phyloP scores from a whole-genome alignment of 2,329 filamentous ascomycete genomes.

The Penicillium sp. region DNA sequence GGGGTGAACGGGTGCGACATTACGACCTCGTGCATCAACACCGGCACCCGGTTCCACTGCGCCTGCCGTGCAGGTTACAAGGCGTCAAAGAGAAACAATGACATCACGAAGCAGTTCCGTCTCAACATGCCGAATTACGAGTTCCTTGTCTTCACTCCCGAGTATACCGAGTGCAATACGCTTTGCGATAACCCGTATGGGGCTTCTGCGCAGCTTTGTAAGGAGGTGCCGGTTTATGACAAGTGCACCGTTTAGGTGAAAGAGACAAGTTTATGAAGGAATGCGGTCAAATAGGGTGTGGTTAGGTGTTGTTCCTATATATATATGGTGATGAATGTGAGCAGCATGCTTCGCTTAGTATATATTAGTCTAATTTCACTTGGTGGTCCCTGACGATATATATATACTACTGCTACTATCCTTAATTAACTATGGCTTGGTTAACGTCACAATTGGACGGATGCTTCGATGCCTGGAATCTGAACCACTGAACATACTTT shows the following conservation, averaged over 20 bases:
- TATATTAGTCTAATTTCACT: too few relatives aligned
- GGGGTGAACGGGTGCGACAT: constrained; percentile 48
- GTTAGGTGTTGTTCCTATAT: not conserved
- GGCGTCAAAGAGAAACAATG: constrained; percentile 36
- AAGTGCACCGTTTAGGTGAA: constrained; percentile 33
- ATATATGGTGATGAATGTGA: not conserved
- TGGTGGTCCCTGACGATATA: not conserved
- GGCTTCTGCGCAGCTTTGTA: constrained; percentile 38
- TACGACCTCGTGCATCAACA: constrained; percentile 52
- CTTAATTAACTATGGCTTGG: not conserved
- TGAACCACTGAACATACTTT: too few relatives aligned
- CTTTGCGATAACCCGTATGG: constrained; percentile 41
- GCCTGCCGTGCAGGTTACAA: constrained; percentile 50
- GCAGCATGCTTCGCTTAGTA: too few relatives aligned
- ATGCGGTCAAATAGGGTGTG: not conserved
- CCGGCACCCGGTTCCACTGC: constrained; percentile 46
- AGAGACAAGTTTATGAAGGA: not conserved
- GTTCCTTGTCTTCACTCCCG: constrained; percentile 46
- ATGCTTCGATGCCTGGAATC: too few relatives aligned
- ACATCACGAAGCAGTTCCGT: constrained; percentile 43
- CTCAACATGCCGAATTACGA: constrained; percentile 44
- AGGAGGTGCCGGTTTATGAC: constrained; percentile 39
- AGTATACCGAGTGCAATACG: constrained; percentile 41
- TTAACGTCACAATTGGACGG: not conserved
- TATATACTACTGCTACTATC: not conserved